Evolutionary conservation across 352 stramenopile species (phyloP), one percentile per base, ranked within the genome.

Genomic region (Elongisporangium anandrum): DNA sequence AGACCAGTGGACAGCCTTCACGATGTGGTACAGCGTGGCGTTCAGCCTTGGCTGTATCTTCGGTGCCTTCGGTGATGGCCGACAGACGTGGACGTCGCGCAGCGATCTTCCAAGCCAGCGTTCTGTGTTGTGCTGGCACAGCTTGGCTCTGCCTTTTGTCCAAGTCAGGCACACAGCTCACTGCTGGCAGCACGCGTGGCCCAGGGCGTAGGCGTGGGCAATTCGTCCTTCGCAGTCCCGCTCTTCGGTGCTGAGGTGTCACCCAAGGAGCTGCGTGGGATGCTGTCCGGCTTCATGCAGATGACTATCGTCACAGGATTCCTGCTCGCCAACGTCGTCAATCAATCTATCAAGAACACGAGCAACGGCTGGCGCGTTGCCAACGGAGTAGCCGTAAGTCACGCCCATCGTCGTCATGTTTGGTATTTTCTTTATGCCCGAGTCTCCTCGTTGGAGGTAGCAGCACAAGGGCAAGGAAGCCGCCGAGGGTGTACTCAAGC

Each of bases 401-500:
- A 52, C 68, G 16, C 61, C 69, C 4, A 47, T 73, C 4, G 69
- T 79, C 21, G 74, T 82, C 16, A 51, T 77, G 47, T 26, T 67
- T 20, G 66, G 68, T 50, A 72, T 81, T 39, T 73, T 57, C 54
- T 69, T 69, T 12, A 64, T 81, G 20, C 72, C 72, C 7, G 73
- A 82, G 50, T 70, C 57, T 19, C 73, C 73, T 57, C 68, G 70
- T 45, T 82, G 64, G 61, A 67, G 65, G n/a, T 78, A 76, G 12
- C 24, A 54, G 38, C 52, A 54, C 51, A 38, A 52, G 19, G 59
- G 53, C 41, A 49, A 52, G 21, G 65, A 65, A 2, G 60, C 55
- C 20, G 70, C 73, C 4, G 56, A 69, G 41, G 61, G 24, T 4
- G 59, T 69, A 3, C 55, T 82, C 22, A 77, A 65, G 50, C 56